phyloP scores from a whole-genome alignment of 1,284 basidiomycete genomes.

The Pterula multifida region DNA sequence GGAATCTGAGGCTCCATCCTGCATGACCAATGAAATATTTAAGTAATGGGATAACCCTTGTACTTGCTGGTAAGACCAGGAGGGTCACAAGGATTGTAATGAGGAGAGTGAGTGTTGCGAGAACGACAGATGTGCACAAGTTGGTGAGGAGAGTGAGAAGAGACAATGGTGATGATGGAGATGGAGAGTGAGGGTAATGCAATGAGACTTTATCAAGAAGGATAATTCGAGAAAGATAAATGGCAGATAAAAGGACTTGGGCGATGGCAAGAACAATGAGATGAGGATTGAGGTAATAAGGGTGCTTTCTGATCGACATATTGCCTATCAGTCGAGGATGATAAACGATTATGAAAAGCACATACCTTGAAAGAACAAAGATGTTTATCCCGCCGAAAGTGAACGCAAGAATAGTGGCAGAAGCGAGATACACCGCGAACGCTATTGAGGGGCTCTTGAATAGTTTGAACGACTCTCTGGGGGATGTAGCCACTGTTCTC shows the following conservation, averaged over 20 bases:
- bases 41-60: neutral
- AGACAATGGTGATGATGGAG: neutral
- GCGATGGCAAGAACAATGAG: neutral
- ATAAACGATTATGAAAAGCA: neutral
- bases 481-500: neutral
- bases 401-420: neutral
- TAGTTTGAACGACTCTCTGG: neutral
- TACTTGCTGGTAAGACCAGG: neutral
- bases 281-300: neutral
- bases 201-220: neutral
- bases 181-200: neutral
- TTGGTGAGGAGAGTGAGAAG: neutral
- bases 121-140: neutral
- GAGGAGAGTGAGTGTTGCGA: neutral
- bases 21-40: slow-evolving; percentile 1
- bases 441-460: neutral
- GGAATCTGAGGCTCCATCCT: neutral
- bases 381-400: neutral
- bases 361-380: neutral
- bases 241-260: neutral
- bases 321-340: neutral
- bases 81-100: neutral
- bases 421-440: neutral
- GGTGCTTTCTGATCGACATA: neutral
- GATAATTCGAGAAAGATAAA: neutral